phyloP scores from a whole-genome alignment of 2,329 filamentous ascomycete species.

The Hymenoscyphus albidus region DNA sequence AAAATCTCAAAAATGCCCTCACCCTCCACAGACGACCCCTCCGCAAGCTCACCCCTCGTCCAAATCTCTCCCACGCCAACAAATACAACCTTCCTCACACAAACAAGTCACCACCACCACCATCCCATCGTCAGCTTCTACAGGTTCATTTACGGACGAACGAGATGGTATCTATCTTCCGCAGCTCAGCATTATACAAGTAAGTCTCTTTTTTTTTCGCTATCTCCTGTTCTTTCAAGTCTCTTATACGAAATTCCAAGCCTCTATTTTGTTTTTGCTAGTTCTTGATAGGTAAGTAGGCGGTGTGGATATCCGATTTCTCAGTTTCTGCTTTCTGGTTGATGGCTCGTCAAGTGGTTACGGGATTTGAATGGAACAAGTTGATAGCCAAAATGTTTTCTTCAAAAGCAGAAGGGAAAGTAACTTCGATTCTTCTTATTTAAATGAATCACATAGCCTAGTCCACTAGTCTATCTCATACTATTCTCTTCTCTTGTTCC shows the following conservation, averaged over 20 bases:
- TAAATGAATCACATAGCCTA: too few relatives aligned
- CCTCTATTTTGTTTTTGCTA: too few relatives aligned
- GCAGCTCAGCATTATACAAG: slow-evolving; percentile 3
- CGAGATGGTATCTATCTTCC: slow-evolving; percentile 3
- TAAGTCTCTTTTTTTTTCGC: background rate
- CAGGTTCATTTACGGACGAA: background rate
- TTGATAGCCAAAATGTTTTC: background rate
- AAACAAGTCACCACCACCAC: slow-evolving; percentile 46
- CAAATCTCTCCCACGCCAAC: slow-evolving; percentile 14
- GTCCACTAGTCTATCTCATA: background rate
- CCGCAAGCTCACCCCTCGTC: background rate
- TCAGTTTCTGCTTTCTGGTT: background rate
- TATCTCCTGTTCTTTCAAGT: background rate
- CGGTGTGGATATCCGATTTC: too few relatives aligned
- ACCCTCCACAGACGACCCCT: background rate
- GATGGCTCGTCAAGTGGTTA: too few relatives aligned
- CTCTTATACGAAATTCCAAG: background rate
- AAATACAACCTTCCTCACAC: slow-evolving; percentile 36
- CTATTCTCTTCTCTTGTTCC: background rate
- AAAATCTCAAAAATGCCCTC: background rate
- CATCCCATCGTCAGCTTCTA: background rate
- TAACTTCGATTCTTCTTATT: too few relatives aligned
- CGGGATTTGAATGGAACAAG: too few relatives aligned
- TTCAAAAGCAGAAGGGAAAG: background rate
- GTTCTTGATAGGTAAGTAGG: too few relatives aligned